Conservation (phyloP, 345 rosid genomes). For the Eucalyptus leucophloia region DNA sequence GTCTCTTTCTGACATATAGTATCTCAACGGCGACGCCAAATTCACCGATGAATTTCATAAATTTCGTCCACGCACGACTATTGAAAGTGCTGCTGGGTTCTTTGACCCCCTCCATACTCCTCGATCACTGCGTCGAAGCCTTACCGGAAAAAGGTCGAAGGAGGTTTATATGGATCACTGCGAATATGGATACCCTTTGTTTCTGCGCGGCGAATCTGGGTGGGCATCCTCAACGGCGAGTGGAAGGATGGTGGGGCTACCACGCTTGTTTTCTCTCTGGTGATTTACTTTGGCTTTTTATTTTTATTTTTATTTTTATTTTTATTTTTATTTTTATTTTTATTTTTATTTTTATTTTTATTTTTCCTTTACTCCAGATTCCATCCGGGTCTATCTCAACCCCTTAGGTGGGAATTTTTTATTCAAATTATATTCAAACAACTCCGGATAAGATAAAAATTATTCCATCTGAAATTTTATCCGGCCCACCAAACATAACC, state of each 20-base stretch:
- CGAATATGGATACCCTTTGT: not conserved
- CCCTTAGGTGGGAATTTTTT: not conserved
- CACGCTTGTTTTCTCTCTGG: not conserved
- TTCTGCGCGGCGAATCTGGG: not conserved
- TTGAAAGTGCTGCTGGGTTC: not conserved
- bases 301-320: too few species aligned
- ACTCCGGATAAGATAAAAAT: too few species aligned
- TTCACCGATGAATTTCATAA: not conserved
- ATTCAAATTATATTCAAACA: too few species aligned
- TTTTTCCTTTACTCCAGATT: too few species aligned
- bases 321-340: too few species aligned
- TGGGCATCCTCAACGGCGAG: not conserved
- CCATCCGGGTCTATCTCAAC: not conserved
- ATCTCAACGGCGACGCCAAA: not conserved
- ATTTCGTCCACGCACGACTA: too few species aligned
- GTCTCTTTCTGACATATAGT: not conserved
- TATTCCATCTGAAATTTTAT: too few species aligned
- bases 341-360: too few species aligned
- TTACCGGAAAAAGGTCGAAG: not conserved
- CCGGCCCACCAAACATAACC: too few species aligned
- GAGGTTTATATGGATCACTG: not conserved
- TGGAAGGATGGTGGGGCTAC: not conserved
- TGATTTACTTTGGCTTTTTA: not conserved
- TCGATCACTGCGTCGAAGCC: not conserved
- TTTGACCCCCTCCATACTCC: not conserved